Base-by-base conservation (phyloP, 768 basidiomycete species). In the Agrocybe praecox region DNA sequence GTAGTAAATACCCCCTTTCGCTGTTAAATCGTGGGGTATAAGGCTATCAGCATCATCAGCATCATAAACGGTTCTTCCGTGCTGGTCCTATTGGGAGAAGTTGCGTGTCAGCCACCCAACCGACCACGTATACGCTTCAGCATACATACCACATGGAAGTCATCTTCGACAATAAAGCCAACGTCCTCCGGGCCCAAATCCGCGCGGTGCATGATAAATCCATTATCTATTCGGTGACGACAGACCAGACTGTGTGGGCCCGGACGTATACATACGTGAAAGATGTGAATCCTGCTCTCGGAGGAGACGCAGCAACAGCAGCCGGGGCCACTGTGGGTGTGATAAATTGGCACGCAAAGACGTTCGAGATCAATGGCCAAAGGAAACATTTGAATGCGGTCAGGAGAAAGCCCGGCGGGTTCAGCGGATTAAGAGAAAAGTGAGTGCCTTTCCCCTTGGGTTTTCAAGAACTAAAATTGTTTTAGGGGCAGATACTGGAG, bases 311-410 rank as follows among this genome's bases (percentile, higher is more conserved):
- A 8, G 59, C 73, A 4, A n/a, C n/a, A n/a, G 26, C 26, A 29
- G 26, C 26, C 4, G 26, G 26, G 9, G 14, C 36, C 6, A 63
- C 69, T n/a, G 80, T 80, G 7, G 82, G 79, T 2, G 73, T 71
- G 6, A 81, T 84, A 40, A 72, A 80, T 55, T 84, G 82, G 82
- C 72, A 71, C 53, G 80, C 81, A 44, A 79, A 79, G 65, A 66
- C 68, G 9, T 72, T 84, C 23, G 80, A 82, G 63, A 68, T 83
- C 8, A 62, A 68, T 44, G 80, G 81, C 0, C 70, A 74, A 40
- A 72, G 69, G 56, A 77, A 74, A 59, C 65, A 66, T 34, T 57
- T 82, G 43, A 52, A 68, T 4, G 80, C 81, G 42, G 60, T 83
- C 24, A 74, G 77, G 58, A 60, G 72, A 33, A 77, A 69, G 23